phyloP scores from a whole-genome alignment of 495 filamentous ascomycete species.

The Massariosphaeria phaeospora region DNA sequence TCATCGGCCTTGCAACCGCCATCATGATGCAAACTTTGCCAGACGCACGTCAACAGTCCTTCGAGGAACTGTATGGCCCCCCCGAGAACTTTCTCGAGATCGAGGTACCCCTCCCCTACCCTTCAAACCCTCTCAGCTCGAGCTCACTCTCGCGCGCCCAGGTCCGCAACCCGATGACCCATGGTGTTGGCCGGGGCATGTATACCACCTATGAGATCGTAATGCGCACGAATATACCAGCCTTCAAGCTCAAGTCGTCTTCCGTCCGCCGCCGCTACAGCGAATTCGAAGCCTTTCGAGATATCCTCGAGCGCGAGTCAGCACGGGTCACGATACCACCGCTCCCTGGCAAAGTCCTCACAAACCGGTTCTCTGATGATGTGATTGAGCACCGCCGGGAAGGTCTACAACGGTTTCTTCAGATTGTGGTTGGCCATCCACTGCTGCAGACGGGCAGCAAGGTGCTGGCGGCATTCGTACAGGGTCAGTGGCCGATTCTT shows the following conservation, averaged over 20 bases:
- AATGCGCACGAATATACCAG: conserved; percentile 96
- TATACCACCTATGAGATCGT: conserved; percentile 98
- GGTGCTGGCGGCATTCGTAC: conserved; percentile 90
- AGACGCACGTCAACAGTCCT: conserved; percentile 71
- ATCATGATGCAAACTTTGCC: conserved; percentile 36
- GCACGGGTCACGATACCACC: conserved; percentile 94
- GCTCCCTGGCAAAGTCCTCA: conserved; percentile 94
- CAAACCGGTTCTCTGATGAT: conserved; percentile 95
- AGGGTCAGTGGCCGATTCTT: conserved; percentile 57
- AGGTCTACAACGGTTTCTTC: conserved; percentile 89
- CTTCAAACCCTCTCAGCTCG: conserved; percentile 3
- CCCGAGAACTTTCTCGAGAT: conserved; percentile 99
- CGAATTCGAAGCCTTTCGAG: conserved; percentile 98
- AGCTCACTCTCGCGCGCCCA: conserved; percentile 38
- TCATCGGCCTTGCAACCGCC: neutral
- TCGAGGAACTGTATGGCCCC: conserved; percentile 97
- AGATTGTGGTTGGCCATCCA: conserved; percentile 96
- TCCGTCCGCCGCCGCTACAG: conserved; percentile 88
- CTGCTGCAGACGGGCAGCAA: conserved; percentile 96
- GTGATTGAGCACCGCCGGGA: conserved; percentile 94
- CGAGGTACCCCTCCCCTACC: conserved; percentile 57
- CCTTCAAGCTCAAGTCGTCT: conserved; percentile 87
- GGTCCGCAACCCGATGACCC: conserved; percentile 93
- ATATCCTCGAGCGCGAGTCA: conserved; percentile 92
- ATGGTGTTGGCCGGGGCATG: conserved; percentile 90